Evolutionary conservation across 208 protist species (phyloP).

Genomic region (Wallacemonas sp.): DNA sequence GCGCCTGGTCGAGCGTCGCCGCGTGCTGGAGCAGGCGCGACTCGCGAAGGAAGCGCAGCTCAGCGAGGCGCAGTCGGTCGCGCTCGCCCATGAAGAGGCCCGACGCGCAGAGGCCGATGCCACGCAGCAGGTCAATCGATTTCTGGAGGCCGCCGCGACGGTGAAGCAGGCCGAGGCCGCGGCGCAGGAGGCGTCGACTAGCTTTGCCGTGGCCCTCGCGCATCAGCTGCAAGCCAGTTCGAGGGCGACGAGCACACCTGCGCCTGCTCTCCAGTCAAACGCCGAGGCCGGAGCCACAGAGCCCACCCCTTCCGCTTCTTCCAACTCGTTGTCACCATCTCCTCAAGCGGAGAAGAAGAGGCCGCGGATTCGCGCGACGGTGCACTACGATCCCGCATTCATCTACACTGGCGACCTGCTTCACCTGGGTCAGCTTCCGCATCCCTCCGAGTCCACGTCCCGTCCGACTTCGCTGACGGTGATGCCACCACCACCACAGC

Average conservation of each 20-base stretch:
- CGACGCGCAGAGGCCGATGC: conserved; percentile 17
- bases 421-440: not conserved
- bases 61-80: conserved; percentile 1
- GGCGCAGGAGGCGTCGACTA: conserved; percentile 18
- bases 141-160: conserved; percentile 21
- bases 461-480: too few species aligned
- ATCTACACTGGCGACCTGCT: conserved; percentile 7
- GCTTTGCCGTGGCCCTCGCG: not conserved
- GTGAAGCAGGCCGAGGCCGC: conserved; percentile 19
- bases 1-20: conserved; percentile 29
- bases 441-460: too few species aligned
- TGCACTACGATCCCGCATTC: conserved; percentile 9
- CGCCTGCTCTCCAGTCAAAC: too few species aligned
- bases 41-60: conserved; percentile 23
- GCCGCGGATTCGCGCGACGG: not conserved
- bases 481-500: not conserved
- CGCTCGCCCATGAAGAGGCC: conserved; percentile 7
- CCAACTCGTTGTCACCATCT: too few species aligned
- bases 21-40: conserved; percentile 29
- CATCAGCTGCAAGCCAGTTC: conserved; percentile 3
- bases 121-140: conserved; percentile 30
- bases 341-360: too few species aligned
- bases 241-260: too few species aligned
- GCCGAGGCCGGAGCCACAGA: too few species aligned
- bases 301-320: too few species aligned